Base-by-base conservation (phyloP, 2,329 filamentous ascomycete species). In the Penicillium sclerotiorum region DNA sequence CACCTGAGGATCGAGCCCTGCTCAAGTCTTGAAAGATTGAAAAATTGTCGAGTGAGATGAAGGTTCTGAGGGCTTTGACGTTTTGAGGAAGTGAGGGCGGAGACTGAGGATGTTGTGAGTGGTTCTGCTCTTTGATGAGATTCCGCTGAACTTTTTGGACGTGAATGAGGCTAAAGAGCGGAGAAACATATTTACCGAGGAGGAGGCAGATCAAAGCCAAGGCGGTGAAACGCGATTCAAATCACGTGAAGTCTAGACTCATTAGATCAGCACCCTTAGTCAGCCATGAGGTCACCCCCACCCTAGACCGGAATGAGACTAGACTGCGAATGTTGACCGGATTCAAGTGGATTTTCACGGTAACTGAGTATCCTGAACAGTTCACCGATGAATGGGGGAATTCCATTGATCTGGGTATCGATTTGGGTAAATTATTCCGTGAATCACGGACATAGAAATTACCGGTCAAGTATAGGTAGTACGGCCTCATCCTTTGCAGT, bases 271-370 rank as follows among this genome's bases (percentile, higher is more conserved):
- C n/a, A n/a, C n/a, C 30, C 30, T n/a, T 11, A 33, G 12, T 17
- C 33, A 8, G 8, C 33, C 12, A 15, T 32, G 42, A 41, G n/a
- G 40, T 17, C 22, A 65, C 66, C 66, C 66, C 66, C 66, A 68
- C 66, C 38, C 65, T 67, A 67, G 52, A 27, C 65, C 57, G 15
- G 28, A 62, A 58, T 1, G 2, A 13, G 60, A 15, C 55, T 52
- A 64, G 63, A 23, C 20, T 28, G 27, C 8, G n/a, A 28, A 21
- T 44, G 53, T 52, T 53, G 56, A 52, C 61, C 62, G 64, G 57
- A 45, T 45, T 37, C 42, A 18, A 22, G 33, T 37, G 42, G 42
- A 25, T 51, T 49, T 46, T 50, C 45, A 50, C 56, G 56, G 55
- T 50, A 59, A 56, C 45, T 58, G 45, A 56, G 49, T 40, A 32